Evolutionary conservation across 2,329 filamentous ascomycete species (phyloP).

Genomic region (Eurotiales sp.): DNA sequence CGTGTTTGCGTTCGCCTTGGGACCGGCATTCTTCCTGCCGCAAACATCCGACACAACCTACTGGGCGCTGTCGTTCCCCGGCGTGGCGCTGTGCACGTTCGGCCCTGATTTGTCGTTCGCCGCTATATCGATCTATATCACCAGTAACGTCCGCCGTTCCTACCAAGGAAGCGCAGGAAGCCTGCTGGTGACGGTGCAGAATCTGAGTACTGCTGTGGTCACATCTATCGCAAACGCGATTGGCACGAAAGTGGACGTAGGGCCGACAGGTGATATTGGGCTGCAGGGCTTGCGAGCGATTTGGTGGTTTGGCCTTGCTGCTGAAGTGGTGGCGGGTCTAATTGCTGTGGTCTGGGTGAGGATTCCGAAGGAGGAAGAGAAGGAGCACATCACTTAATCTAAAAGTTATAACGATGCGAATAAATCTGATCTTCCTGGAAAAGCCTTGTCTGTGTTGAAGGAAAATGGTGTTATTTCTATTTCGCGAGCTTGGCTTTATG

Average conservation of each 20-base stretch:
- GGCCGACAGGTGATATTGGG: conserved; percentile 22
- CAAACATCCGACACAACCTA: conserved; percentile 41
- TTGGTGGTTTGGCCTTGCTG: conserved; percentile 39
- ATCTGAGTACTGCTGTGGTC: conserved; percentile 42
- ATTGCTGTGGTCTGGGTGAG: conserved; percentile 38
- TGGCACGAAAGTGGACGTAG: conserved; percentile 25
- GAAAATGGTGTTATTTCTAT: too few relatives aligned
- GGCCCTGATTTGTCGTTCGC: conserved; percentile 48
- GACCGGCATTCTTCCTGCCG: conserved; percentile 38
- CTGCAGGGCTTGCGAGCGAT: conserved; percentile 37
- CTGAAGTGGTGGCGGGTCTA: conserved; percentile 32
- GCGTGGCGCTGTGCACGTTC: conserved; percentile 44
- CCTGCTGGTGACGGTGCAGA: conserved; percentile 47
- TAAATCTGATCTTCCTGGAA: too few relatives aligned
- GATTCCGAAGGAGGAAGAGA: conserved; percentile 40
- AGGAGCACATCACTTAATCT: too few relatives aligned
- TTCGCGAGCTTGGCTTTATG: too few relatives aligned
- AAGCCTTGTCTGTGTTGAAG: too few relatives aligned
- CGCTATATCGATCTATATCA: conserved; percentile 49
- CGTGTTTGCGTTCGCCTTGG: conserved; percentile 41
- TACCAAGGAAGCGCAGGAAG: conserved; percentile 48
- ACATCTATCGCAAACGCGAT: conserved; percentile 25
- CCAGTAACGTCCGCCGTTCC: conserved; percentile 43
- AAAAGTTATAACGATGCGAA: too few relatives aligned
- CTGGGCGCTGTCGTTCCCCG: conserved; percentile 46